Percentiles rank a stretch among this genome's conserved stretches.
phyloP scores from a whole-genome alignment of 2,329 filamentous ascomycete species.

The Xylariales sp. region DNA sequence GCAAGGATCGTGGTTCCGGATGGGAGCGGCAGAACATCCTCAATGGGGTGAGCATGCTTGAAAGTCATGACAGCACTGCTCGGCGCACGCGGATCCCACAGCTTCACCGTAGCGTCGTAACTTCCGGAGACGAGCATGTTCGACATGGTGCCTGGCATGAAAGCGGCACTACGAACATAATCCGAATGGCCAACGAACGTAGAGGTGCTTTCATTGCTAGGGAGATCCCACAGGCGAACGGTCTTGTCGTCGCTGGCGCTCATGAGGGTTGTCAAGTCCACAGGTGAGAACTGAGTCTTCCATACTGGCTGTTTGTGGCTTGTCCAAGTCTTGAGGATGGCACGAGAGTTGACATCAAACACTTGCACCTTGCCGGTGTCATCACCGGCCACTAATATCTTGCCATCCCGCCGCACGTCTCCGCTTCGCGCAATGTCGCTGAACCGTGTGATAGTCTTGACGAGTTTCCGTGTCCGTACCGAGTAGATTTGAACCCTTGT shows the following conservation, averaged over 20 bases:
- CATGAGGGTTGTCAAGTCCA: conserved; percentile 80
- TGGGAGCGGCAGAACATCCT: conserved; percentile 81
- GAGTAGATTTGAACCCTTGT: conserved; percentile 93
- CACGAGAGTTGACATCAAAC: conserved; percentile 83
- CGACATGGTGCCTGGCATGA: conserved; percentile 71
- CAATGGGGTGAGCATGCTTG: conserved; percentile 86
- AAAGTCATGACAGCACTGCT: conserved; percentile 78
- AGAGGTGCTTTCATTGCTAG: conserved; percentile 68
- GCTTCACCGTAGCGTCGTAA: conserved; percentile 87
- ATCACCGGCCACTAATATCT: conserved; percentile 86
- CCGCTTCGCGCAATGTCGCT: conserved; percentile 86
- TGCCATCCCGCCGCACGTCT: conserved; percentile 82
- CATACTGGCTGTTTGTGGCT: conserved; percentile 93
- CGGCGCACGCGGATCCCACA: conserved; percentile 86
- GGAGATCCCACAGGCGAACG: conserved; percentile 90
- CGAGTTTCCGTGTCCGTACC: conserved; percentile 80
- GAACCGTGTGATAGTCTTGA: conserved; percentile 94
- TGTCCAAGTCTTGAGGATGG: conserved; percentile 92
- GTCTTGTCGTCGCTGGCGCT: conserved; percentile 90
- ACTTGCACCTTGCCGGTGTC: conserved; percentile 91
- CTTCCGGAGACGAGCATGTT: conserved; percentile 83
- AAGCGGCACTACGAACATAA: conserved; percentile 84
- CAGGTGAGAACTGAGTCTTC: conserved; percentile 86
- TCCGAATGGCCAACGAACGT: conserved; percentile 85
- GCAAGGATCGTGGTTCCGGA: conserved; percentile 84